Base-by-base conservation (phyloP, 2,329 filamentous ascomycete species). In the Fusarium napiforme region DNA sequence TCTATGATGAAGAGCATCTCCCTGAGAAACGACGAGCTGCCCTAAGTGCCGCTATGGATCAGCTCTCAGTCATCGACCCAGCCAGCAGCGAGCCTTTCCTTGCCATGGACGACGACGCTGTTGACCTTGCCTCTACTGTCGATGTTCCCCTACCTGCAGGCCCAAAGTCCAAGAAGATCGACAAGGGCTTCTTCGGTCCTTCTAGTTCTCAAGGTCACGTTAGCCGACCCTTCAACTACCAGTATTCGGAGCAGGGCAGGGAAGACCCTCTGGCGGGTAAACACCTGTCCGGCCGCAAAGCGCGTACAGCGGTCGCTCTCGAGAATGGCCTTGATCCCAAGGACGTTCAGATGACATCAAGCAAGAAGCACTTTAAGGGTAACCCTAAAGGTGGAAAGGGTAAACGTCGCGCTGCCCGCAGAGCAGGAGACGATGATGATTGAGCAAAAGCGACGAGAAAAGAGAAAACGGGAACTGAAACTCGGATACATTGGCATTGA, bases 321-420 rank as follows among this genome's bases (percentile, higher is more conserved):
- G 94, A 98, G 84, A 93, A 92, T 67, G 93, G 94, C 19, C 82
- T 98, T 40, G 95, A 98, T 78, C 92, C 93, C 2, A 92, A 91
- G 67, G 96, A 98, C 65, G 84, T 96, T 74, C 85, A 87, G 82
- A 78, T 88, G 65, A 86, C 86, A 65, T 86, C 86, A 58, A 89
- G 91, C 64, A 99, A 99, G 90, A 98, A 98, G 86, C 96, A 99
- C 83, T 96, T 94, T 83, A 97, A 97, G 85, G 92, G 89, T n/a
- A 90, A 91, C 45, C 88, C 89, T 71, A 91, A 87, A 82, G 88
- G 86, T 49, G 82, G 80, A 67, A 92, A 89, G 80, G 85, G 86
- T 68, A 89, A 87, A 79, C 74, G 75, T n/a, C 74, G 77, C 18
- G 47, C 65, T 32, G 75, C 65, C 40, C 75, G 73, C 19, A 73